These are phyloP conservation scores for Ophiostoma montium DNA, from an alignment of 2,329 filamentous ascomycete species.

Conservation along the genomic window DNA sequence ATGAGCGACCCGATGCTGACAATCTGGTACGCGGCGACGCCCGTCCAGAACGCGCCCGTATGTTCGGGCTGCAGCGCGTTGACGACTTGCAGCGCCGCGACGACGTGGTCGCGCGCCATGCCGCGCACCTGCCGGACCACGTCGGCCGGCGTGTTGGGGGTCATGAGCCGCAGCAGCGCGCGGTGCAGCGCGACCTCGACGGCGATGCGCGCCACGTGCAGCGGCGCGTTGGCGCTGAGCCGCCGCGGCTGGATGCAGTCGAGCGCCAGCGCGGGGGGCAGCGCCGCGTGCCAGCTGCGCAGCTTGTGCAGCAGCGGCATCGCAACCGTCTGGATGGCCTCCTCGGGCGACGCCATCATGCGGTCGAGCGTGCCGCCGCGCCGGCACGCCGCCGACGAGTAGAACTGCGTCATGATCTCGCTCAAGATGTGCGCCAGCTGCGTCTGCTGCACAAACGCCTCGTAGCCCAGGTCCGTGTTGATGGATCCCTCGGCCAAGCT, in stretches of 20 bases:
- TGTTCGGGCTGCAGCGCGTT: slow-evolving; percentile 1
- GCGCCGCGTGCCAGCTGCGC: neutral
- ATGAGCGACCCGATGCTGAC: neutral
- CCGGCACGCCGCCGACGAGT: slow-evolving; percentile 1
- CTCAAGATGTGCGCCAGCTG: neutral
- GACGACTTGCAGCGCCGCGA: neutral
- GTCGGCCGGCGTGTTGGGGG: neutral
- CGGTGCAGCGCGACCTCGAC: slow-evolving; percentile 1
- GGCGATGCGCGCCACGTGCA: neutral
- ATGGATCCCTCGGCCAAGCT: neutral
- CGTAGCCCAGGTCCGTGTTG: slow-evolving; percentile 1
- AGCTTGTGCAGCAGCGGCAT: neutral
- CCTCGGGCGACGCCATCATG: neutral
- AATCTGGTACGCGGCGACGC: slow-evolving; percentile 1
- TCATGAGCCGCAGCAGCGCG: slow-evolving; percentile 1
- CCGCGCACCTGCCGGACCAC: neutral
- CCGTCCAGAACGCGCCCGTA: neutral
- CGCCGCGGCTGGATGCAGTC: slow-evolving; percentile 1
- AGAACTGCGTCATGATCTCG: neutral
- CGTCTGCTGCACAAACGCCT: slow-evolving; percentile 1
- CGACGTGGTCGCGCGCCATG: slow-evolving; percentile 1
- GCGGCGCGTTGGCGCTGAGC: slow-evolving; percentile 1
- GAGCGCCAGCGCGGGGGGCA: neutral
- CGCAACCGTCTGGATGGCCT: neutral
- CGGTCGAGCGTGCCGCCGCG: slow-evolving; percentile 1